Conservation (phyloP, 1,139 yeast genomes). For the Suhomyces wounanorum region DNA sequence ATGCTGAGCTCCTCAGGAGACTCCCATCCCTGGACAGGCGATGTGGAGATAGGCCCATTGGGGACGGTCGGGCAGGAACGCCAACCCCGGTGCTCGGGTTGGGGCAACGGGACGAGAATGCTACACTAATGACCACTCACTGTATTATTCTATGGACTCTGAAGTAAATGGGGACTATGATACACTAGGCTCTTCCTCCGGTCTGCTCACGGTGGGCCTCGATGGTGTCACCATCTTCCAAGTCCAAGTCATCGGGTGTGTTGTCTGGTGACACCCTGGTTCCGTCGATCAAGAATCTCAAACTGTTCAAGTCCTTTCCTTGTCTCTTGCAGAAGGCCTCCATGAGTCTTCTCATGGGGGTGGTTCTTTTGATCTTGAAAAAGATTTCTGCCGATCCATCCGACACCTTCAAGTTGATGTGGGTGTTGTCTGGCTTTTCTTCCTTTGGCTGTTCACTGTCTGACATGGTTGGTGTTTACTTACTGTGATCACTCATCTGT, state of each 20-base stretch:
- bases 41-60: neutral
- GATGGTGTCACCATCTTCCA: slow-evolving; percentile 93
- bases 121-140: neutral
- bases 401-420: slow-evolving; percentile 89
- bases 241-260: slow-evolving; percentile 89
- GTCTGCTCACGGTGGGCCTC: slow-evolving; percentile 98
- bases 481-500: neutral
- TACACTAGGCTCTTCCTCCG: slow-evolving; percentile 45
- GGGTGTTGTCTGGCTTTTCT: slow-evolving; percentile 68
- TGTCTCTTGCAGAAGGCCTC: slow-evolving; percentile 98
- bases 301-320: slow-evolving; percentile 79
- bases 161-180: neutral
- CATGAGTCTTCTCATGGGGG: slow-evolving; percentile 92
- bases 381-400: slow-evolving; percentile 93
- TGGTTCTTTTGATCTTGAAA: slow-evolving; percentile 91
- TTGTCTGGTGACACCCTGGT: slow-evolving; percentile 84
- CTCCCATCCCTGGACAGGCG: neutral
- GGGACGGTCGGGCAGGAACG: neutral
- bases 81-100: neutral
- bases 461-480: slow-evolving; percentile 26
- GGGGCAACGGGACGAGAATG: neutral
- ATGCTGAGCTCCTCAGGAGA: neutral
- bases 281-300: slow-evolving; percentile 93
- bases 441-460: slow-evolving; percentile 51
- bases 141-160: slow-evolving; percentile 5